A percentile compares a stretch with the other conserved stretches of the same genome.
Evolutionary conservation across 257 asterid genomes (phyloP).

Genomic region (Mentha longifolia): DNA sequence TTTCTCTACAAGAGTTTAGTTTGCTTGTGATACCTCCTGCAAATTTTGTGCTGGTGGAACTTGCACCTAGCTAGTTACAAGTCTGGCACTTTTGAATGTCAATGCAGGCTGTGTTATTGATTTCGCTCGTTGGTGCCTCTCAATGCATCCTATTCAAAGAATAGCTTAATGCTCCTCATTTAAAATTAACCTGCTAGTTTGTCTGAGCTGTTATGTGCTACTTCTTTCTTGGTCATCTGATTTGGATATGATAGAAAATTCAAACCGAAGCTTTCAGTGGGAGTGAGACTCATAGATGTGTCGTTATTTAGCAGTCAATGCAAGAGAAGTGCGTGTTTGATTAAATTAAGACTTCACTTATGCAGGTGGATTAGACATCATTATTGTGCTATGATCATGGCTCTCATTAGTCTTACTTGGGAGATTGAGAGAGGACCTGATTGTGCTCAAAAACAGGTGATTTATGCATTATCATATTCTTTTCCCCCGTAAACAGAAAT

Average conservation of each 20-base stretch:
- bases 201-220: background rate
- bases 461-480: constrained; percentile 8
- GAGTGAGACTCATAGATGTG: background rate
- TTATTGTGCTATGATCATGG: constrained; percentile 93
- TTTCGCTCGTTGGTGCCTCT: constrained; percentile 2
- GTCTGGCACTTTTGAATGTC: constrained; percentile 11
- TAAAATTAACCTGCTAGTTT: background rate
- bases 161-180: background rate
- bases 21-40: background rate
- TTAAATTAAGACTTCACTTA: constrained; percentile 25
- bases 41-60: background rate
- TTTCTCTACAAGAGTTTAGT: constrained; percentile 10
- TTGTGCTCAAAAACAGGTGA: constrained; percentile 90
- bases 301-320: background rate
- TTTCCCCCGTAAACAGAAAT: background rate
- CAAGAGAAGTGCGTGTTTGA: constrained; percentile 1
- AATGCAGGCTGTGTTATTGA: background rate
- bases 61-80: background rate
- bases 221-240: background rate
- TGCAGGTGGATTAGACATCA: constrained; percentile 98
- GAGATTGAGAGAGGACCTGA: constrained; percentile 83
- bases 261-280: background rate
- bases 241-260: constrained; percentile 2
- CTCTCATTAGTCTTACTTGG: constrained; percentile 98
- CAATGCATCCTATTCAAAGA: background rate